Percentiles rank a stretch among this genome's conserved stretches.
These are phyloP conservation scores for Botrytis galanthina DNA, from an alignment of 2,329 filamentous ascomycete genomes.

Conservation along the genomic window DNA sequence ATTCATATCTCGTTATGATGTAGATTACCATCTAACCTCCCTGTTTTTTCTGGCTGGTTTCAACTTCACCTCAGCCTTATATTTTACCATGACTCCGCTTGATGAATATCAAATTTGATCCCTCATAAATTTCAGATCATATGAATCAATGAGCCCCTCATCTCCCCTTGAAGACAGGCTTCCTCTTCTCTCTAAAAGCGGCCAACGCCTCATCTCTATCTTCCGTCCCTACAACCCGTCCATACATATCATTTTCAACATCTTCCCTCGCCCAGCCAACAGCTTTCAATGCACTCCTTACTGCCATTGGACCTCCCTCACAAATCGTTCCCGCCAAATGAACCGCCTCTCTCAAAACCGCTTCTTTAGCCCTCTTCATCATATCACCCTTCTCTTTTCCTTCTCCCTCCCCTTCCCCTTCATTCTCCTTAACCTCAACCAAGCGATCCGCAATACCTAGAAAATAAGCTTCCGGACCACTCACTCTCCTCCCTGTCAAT, in stretches of 20 bases:
- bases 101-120: not conserved
- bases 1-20: not conserved
- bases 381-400: constrained; percentile 44
- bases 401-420: constrained; percentile 43
- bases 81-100: not conserved
- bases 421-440: constrained; percentile 63
- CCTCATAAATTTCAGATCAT: not conserved
- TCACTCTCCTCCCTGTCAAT: constrained; percentile 82
- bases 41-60: not conserved
- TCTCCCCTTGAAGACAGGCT: constrained; percentile 61
- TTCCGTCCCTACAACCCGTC: constrained; percentile 76
- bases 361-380: constrained; percentile 59
- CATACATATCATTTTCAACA: constrained; percentile 85
- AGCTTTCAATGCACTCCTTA: constrained; percentile 75
- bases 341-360: constrained; percentile 73
- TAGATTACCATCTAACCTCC: not conserved
- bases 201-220: constrained; percentile 84
- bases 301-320: constrained; percentile 81
- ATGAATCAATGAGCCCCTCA: constrained; percentile 16
- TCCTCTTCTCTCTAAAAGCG: constrained; percentile 79
- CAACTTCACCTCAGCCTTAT: not conserved
- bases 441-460: constrained; percentile 87
- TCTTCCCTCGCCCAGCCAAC: constrained; percentile 70
- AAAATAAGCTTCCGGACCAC: constrained; percentile 84
- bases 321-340: constrained; percentile 81